Evolutionary conservation across 202 grass and related monocot species (phyloP), one percentile per base, ranked within the genome.

Genomic region (Zoysia matrella): DNA sequence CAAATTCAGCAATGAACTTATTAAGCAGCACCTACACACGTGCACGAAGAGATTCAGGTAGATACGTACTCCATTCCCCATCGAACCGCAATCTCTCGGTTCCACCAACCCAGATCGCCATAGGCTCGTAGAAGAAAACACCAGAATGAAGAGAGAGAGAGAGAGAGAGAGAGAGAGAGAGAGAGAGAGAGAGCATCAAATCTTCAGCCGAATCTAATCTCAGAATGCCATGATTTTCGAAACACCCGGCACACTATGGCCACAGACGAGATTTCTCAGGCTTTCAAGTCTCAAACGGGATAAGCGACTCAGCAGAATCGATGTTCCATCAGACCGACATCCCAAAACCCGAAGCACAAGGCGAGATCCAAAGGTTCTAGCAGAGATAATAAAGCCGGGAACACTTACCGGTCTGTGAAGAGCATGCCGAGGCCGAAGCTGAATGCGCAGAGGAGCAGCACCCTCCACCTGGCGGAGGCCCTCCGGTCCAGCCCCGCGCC

Each of bases 361-460:
- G 53, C 18, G 47, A 82, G 88, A 90, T 90, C 83, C 73, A 62
- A 51, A 39, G 78, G 11, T 22, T 74, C 6, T 61, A 2, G 53
- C 75, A 79, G 11, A 7, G 60, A 11, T 5, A 43, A 11, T 5
- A 30, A 41, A 30, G 22, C 22, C 22, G 48, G 48, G 42, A 52
- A 64, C 74, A 81, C 69, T 22, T 16, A 94, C 92, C 89, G 85
- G 80, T 88, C 90, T 16, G 92, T 88, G 82, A 94, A 83, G 74
- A 92, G 85, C 85, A 94, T 84, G 76, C 92, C 92, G 72, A 94
- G 82, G 45, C 78, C 89, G 84, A 94, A 94, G 82, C 92, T 47
- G 22, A 30, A 30, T 30, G 22, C 22, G 22, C 22, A 30, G 22
- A 30, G 22, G 22, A 30, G 22, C 22, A 30, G 22, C 22, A 30